Evolutionary conservation across 176 grass and related monocot genomes (phyloP).

Genomic region (Poa pratensis): DNA sequence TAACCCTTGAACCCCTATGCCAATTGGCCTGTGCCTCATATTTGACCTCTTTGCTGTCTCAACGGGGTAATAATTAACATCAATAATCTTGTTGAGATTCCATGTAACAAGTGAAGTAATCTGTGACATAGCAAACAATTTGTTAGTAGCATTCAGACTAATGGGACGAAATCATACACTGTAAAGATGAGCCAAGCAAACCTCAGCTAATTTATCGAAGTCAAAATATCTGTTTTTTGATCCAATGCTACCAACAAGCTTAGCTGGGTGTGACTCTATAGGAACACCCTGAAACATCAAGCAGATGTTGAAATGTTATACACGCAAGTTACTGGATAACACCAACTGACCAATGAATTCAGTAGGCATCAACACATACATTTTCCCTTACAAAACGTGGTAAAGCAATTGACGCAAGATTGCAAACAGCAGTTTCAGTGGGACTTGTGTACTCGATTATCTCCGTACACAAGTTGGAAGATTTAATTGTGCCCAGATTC

Average conservation of each 20-base stretch:
- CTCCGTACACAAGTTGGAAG: constrained; percentile 82
- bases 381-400: constrained; percentile 79
- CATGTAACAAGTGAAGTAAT: constrained; percentile 70
- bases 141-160: constrained; percentile 19
- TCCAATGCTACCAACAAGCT: constrained; percentile 65
- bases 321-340: background rate
- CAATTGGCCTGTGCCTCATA: constrained; percentile 68
- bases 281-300: constrained; percentile 70
- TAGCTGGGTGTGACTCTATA: constrained; percentile 76
- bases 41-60: constrained; percentile 83
- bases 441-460: constrained; percentile 82
- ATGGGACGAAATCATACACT: background rate
- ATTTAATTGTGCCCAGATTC: constrained; percentile 81
- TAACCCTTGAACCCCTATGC: constrained; percentile 75
- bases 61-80: constrained; percentile 83
- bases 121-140: constrained; percentile 49
- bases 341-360: background rate
- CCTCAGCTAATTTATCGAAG: constrained; percentile 82
- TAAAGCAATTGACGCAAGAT: constrained; percentile 81
- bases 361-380: constrained; percentile 30
- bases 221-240: constrained; percentile 73
- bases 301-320: constrained; percentile 2
- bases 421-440: constrained; percentile 72
- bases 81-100: constrained; percentile 97
- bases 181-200: constrained; percentile 38